A percentile compares a stretch with the other conserved stretches of the same genome.
Conservation (phyloP, 75 land plant species). For the Cryptomeria japonica region DNA sequence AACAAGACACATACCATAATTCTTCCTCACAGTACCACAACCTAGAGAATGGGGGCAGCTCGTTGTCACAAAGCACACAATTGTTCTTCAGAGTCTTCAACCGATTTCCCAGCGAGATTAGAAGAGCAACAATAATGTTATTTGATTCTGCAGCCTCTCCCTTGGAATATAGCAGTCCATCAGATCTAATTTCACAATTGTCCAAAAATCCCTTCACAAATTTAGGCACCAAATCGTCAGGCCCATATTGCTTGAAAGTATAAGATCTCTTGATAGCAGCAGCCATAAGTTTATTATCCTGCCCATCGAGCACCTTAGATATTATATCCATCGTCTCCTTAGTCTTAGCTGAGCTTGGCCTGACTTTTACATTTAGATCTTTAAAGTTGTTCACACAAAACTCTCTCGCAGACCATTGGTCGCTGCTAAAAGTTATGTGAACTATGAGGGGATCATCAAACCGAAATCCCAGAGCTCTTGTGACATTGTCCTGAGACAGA, state of each 20-base stretch:
- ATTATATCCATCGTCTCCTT: not conserved
- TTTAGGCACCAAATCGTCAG: not conserved
- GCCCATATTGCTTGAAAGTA: not conserved
- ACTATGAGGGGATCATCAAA: not conserved
- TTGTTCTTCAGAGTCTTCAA: not conserved
- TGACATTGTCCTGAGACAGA: not conserved
- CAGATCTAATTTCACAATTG: not conserved
- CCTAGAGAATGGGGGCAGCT: constrained; percentile 1
- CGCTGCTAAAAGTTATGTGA: not conserved
- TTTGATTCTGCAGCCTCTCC: not conserved
- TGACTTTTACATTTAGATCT: not conserved
- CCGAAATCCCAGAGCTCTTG: constrained; percentile 5
- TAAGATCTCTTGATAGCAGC: not conserved
- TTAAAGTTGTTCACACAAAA: not conserved
- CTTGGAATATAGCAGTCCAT: not conserved
- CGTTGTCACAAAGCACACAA: not conserved
- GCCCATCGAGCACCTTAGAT: not conserved
- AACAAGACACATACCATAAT: not conserved
- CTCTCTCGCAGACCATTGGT: not conserved
- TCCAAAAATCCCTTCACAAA: not conserved
- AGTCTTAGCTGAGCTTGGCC: not conserved
- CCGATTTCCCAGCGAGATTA: not conserved
- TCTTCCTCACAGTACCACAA: constrained; percentile 5
- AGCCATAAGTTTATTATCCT: not conserved
- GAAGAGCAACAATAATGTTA: constrained; percentile 4